Conservation (phyloP, 768 basidiomycete species). For the Suillus paluster region DNA sequence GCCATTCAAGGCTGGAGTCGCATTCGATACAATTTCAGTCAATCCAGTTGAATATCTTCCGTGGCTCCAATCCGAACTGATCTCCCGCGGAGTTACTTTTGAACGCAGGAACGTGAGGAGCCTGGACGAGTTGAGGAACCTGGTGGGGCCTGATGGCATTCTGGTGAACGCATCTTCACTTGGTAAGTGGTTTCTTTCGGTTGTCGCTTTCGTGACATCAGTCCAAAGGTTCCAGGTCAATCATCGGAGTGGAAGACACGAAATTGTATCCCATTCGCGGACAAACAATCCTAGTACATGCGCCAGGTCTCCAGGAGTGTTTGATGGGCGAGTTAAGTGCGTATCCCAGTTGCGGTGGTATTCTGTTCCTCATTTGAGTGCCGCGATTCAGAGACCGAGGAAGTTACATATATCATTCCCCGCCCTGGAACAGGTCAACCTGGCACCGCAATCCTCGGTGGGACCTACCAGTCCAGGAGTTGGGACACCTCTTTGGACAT, state of each 20-base stretch:
- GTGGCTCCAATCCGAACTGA: slow-evolving; percentile 49
- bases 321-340: slow-evolving; percentile 30
- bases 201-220: not conserved
- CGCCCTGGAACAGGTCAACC: slow-evolving; percentile 49
- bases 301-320: slow-evolving; percentile 59
- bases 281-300: slow-evolving; percentile 78
- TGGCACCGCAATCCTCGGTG: slow-evolving; percentile 57
- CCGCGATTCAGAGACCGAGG: slow-evolving; percentile 23
- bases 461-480: slow-evolving; percentile 53
- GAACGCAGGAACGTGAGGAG: slow-evolving; percentile 44
- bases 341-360: slow-evolving; percentile 2
- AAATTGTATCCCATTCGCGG: slow-evolving; percentile 79
- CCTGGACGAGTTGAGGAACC: slow-evolving; percentile 50
- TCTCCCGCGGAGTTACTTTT: slow-evolving; percentile 47
- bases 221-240: slow-evolving; percentile 59
- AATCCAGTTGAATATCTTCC: slow-evolving; percentile 55
- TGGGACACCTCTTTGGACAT: slow-evolving; percentile 56
- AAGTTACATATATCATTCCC: slow-evolving; percentile 64
- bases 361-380: not conserved
- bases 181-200: slow-evolving; percentile 34
- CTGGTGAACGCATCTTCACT: slow-evolving; percentile 63
- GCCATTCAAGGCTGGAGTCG: slow-evolving; percentile 40
- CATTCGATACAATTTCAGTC: slow-evolving; percentile 51
- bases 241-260: slow-evolving; percentile 84
- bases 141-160: slow-evolving; percentile 41